These are phyloP conservation scores for Canavalia ensiformis DNA, from an alignment of 306 rosid species.

Conservation along the genomic window DNA sequence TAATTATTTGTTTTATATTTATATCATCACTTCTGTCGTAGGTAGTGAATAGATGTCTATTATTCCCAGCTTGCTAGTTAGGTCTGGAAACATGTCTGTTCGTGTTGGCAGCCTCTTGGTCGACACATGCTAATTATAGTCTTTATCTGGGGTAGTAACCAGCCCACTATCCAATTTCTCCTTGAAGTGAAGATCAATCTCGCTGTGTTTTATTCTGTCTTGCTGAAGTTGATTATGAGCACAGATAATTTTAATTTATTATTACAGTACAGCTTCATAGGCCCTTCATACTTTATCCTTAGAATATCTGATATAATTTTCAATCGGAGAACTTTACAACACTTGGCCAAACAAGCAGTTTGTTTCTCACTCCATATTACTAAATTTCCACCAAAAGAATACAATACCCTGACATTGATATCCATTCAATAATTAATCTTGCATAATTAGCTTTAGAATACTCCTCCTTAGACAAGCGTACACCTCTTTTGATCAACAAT, in stretches of 20 bases:
- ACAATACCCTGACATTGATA: background rate
- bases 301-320: background rate
- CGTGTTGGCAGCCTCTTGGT: background rate
- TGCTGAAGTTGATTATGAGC: background rate
- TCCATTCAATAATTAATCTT: background rate
- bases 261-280: background rate
- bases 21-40: background rate
- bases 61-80: background rate
- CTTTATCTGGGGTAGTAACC: background rate
- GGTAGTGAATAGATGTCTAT: background rate
- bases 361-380: background rate
- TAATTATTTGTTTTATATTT: background rate
- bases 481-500: too few species aligned
- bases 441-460: background rate
- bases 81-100: background rate
- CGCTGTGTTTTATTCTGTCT: background rate
- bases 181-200: background rate
- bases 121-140: background rate
- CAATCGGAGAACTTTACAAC: background rate
- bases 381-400: background rate
- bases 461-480: background rate
- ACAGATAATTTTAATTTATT: background rate
- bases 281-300: background rate
- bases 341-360: background rate
- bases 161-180: conserved; percentile 7